Base-by-base conservation (phyloP, 108 stramenopile genomes). In the Fragilariopsis cylindrus region DNA sequence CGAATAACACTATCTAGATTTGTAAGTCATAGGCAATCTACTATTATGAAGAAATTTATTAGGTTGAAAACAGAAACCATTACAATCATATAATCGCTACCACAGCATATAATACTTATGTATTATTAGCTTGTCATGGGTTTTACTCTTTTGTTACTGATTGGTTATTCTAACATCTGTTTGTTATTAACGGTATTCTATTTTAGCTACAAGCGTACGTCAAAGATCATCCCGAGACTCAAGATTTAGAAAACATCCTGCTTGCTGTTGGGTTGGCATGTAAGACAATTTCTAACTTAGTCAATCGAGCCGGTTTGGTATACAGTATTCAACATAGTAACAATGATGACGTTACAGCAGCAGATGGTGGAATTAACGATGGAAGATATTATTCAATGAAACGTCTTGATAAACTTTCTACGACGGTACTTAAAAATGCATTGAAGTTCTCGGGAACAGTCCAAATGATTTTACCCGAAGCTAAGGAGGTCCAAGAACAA, bases 341-440 rank as follows among this genome's bases (percentile, higher is more conserved):
- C 74, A 19, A 69, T 56, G 47, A 75, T 47, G 72, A 62, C 45
- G 11, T 19, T n/a, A 11, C 60, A 45, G 49, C 60, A 64, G 47
- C 30, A 76, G 45, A 44, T 9, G 62, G 62, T 1, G 43, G 43
- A 8, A 18, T 66, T 39, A 71, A 54, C 54, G 96, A 97, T 84
- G 87, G 92, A 39, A 84, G 96, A 6, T 95, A 87, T 39, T 95
- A 97, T 74, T 85, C 85, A 60, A 96, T 97, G 89, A 98, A 98
- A 90, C 97, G 98, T 70, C 89, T 99, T 9, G 98, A 99, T 82
- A 82, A 96, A 65, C 80, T 99, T 40, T 93, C 96, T 39, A 97
- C 98, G 73, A 95, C 90, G 15, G 97, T 98, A n/a, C 77, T 99
- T 39, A 92, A 93, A 70, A 98, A 97, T 83, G 96, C 97, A 11